Evolutionary conservation across 192 early-diverging fungal genomes (phyloP), one percentile per base, ranked within the genome.

Genomic region (Gamsiella multidivaricata): DNA sequence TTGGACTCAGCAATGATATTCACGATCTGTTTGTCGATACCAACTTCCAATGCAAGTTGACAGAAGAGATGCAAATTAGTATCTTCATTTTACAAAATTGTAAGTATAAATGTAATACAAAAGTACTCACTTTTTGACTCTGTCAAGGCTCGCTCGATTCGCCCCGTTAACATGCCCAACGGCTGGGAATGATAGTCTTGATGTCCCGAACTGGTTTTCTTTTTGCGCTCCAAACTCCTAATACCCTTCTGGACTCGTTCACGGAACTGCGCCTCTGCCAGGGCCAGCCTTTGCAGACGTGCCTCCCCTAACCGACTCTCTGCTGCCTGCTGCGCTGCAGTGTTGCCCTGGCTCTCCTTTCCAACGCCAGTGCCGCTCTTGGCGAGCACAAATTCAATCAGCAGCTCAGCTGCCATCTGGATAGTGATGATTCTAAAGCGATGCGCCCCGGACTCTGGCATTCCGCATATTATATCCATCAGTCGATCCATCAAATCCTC

Each of bases 331-430:
- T 58, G 70, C 57, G 33, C 60, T 32, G 32, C 68, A 43, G 14
- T 59, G 42, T 29, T 54, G 25, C 18, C 6, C 49, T 61, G 31
- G 37, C 3, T 62, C 61, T 50, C 53, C 32, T 34, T 67, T 25
- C 33, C 51, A 18, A 36, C 34, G 39, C 39, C 59, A 39, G 3
- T 5, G 18, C 64, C 70, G n/a, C 74, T 74, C 28, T 76, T 72
- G 29, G 69, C 69, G 51, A 71, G 68, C 7, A 82, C 70, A 68
- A 82, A 66, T 18, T 82, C 81, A 20, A 82, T 58, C 51, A 82
- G 50, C 10, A 82, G 52, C 34, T 82, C 81, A 9, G 61, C 34
- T 8, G 81, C 81, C 74, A 82, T 73, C 43, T 82, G 70, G 45
- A 72, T 70, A 5, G 70, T 72, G 9, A 67, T 28, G 11, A 70